Percentiles rank a stretch among this genome's conserved stretches.
phyloP scores from a whole-genome alignment of 495 filamentous ascomycete genomes.

The Neurospora sp. region DNA sequence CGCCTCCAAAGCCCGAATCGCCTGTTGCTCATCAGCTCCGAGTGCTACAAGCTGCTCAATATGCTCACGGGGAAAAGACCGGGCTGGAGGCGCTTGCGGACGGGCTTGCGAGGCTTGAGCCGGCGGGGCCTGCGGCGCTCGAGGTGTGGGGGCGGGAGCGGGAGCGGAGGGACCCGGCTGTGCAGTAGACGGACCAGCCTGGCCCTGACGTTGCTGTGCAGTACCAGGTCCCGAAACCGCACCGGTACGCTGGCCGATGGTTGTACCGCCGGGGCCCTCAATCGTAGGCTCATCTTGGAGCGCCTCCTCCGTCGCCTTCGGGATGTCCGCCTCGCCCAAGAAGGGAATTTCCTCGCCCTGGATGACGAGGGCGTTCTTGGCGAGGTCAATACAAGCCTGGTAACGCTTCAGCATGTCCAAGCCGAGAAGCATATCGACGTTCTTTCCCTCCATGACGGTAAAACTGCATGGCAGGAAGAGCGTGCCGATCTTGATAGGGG shows the following conservation, averaged over 20 bases:
- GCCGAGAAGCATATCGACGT: conserved; percentile 88
- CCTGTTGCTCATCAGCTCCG: conserved; percentile 68
- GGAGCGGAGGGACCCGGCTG: conserved; percentile 18
- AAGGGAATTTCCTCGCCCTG: conserved; percentile 82
- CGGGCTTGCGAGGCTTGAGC: neutral
- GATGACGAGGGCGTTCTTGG: conserved; percentile 69
- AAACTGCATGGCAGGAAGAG: conserved; percentile 88
- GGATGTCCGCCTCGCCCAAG: conserved; percentile 86
- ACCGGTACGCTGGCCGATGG: conserved; percentile 75
- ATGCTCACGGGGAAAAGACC: conserved; percentile 46
- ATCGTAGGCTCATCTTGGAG: conserved; percentile 74
- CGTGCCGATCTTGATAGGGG: conserved; percentile 83
- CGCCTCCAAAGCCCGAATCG: conserved; percentile 68
- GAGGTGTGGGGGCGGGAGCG: conserved; percentile 9
- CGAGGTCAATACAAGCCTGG: conserved; percentile 84
- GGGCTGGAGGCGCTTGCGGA: conserved; percentile 13
- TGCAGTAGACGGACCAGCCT: conserved; percentile 5
- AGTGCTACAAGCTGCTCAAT: conserved; percentile 67
- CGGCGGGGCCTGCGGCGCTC: neutral
- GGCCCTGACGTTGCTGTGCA: conserved; percentile 1
- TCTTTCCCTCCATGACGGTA: conserved; percentile 99
- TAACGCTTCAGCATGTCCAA: conserved; percentile 94
- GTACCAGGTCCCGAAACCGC: conserved; percentile 54
- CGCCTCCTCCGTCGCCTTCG: conserved; percentile 64
- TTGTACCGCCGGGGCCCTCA: conserved; percentile 73